Evolutionary conservation across 176 grass and related monocot genomes (phyloP), one percentile per base, ranked within the genome.

Genomic region (Avena insularis): DNA sequence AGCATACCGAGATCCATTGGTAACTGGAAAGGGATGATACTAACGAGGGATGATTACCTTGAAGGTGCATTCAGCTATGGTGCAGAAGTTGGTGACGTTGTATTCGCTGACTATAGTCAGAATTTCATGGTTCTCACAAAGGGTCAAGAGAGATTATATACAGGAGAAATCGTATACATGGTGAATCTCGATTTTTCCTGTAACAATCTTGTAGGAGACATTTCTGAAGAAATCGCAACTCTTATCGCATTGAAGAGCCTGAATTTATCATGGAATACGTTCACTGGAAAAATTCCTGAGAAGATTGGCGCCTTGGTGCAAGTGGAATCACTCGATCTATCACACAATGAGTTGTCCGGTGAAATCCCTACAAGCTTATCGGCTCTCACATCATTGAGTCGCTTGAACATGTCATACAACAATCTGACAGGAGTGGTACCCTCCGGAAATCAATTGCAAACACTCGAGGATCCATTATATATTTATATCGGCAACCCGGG

Each of bases 321-420:
- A 45, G 43, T 63, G 90, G 33, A 93, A 23, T 93, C 91, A 2
- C 79, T 90, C 9, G 88, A 93, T 38, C 20, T 93, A 16, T 88
- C 76, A 9, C 76, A 46, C 0, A 93, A 93, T 20, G 7, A 20
- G 12, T 43, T 90, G 7, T 85, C 29, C 0, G 91, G 88, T 13
- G 51, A 8, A 33, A 90, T 93, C 51, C 88, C 88, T 4, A 2
- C 70, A 3, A 75, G 67, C 9, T 8, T 93, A 0, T 77, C 85
- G 2, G 56, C 33, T 23, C 78, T 93, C 45, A 87, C 48, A 56
- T 90, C 35, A 14, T 3, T 93, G 20, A 58, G 72, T 27, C 15
- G 71, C 19, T 17, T 93, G 16, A 90, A 93, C 36, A 25, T 93
- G 15, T 90, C 91, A 0, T 92, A 90, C 40, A 92, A 92, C 49